Evolutionary conservation across 2,329 filamentous ascomycete species (phyloP).

Genomic region (Phaeosphaeria sp.): DNA sequence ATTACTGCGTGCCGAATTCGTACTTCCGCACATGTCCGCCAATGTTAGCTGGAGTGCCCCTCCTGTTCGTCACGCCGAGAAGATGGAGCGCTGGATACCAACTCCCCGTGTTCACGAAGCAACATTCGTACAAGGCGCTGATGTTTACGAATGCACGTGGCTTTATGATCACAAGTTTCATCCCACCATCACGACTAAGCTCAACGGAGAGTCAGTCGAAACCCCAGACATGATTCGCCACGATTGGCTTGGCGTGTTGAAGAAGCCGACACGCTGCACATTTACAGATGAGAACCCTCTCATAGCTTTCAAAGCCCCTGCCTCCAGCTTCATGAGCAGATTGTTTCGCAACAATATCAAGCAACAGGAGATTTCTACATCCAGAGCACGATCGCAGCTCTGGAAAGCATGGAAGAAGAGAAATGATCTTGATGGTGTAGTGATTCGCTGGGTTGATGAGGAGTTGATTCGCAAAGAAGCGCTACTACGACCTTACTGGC

Average conservation of each 20-base stretch:
- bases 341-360: constrained; percentile 50
- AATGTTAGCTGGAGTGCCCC: constrained; percentile 63
- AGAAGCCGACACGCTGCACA: constrained; percentile 47
- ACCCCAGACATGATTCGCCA: constrained; percentile 64
- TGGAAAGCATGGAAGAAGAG: constrained; percentile 52
- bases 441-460: constrained; percentile 51
- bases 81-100: constrained; percentile 62
- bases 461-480: constrained; percentile 46
- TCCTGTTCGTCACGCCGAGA: constrained; percentile 58
- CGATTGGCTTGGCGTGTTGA: constrained; percentile 50
- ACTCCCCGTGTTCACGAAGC: constrained; percentile 62
- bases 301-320: constrained; percentile 53
- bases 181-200: constrained; percentile 47
- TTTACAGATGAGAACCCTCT: constrained; percentile 61
- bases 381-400: constrained; percentile 46
- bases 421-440: constrained; percentile 46
- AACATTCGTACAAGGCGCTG: constrained; percentile 60
- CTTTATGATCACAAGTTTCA: constrained; percentile 51
- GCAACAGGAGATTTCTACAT: constrained; percentile 47
- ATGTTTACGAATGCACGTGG: constrained; percentile 60
- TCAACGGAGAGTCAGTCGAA: constrained; percentile 59
- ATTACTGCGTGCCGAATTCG: constrained; percentile 63
- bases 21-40: constrained; percentile 60
- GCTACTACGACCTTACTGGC: constrained; percentile 48
- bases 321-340: constrained; percentile 41